Base-by-base conservation (phyloP, 805 yeast genomes). In the Candida peoriensis region DNA sequence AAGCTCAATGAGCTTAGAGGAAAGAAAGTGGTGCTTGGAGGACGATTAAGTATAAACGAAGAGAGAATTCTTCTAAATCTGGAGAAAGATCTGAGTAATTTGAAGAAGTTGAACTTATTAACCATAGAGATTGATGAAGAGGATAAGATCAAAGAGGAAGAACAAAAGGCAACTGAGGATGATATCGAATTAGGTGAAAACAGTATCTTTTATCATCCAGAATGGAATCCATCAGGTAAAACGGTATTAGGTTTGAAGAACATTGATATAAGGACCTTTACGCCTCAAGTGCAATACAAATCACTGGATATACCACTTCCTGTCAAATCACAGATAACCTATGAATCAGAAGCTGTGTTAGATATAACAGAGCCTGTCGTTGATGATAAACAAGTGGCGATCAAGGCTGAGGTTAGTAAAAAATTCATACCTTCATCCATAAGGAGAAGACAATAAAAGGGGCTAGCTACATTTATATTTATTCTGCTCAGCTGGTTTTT, bases 201-300 rank as follows among this genome's bases (percentile, higher is more conserved):
- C 24, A 76, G 84, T 7, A 61, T 77, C 2, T 80, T 72, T 49
- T 78, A 74, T 54, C 81, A 80, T 45, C 77, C 80, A 5, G 84
- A 79, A 41, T 68, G 81, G 61, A 80, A 80, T 40, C 78, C 81
- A 3, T 48, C 67, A 5, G 87, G 87, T 0, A 55, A 48, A 31
- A 73, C 78, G 1, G 82, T 83, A 0, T 34, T 40, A 4, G 46
- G 26, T 7, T n/a, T 28, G n/a, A 46, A 44, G 28, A 55, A 38
- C 21, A 23, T 58, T 19, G 30, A 32, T 11, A 15, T 18, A 3
- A 12, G 14, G 4, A 18, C n/a, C n/a, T n/a, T n/a, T n/a, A n/a
- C n/a, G n/a, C n/a, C n/a, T n/a, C n/a, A n/a, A n/a, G n/a, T n/a
- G n/a, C n/a, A n/a, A n/a, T n/a, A n/a, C n/a, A 50, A 14, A 45